A percentile compares a stretch with the other conserved stretches of the same genome.
Evolutionary conservation across 768 basidiomycete species (phyloP).

Genomic region (Chalciporus chontae): DNA sequence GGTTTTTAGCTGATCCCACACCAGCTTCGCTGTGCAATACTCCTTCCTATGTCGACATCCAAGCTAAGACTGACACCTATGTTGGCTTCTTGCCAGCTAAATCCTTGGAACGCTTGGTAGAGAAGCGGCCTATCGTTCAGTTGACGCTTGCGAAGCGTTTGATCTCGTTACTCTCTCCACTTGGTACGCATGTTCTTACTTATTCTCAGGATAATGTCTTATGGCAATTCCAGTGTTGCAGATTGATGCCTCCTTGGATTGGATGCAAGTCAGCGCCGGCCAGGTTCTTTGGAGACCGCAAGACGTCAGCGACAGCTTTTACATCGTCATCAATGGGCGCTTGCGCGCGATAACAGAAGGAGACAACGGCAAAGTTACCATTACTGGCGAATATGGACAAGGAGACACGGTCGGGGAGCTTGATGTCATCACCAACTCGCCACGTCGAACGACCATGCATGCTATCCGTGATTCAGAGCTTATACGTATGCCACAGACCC

Average conservation of each 20-base stretch:
- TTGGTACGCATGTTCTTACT: conserved; percentile 49
- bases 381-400: conserved; percentile 93
- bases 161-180: conserved; percentile 89
- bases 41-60: conserved; percentile 94
- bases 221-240: conserved; percentile 66
- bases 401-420: conserved; percentile 97
- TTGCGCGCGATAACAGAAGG: conserved; percentile 85
- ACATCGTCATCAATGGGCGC: conserved; percentile 97
- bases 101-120: conserved; percentile 85
- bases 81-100: conserved; percentile 91
- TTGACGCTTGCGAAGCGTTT: conserved; percentile 95
- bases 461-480: conserved; percentile 98
- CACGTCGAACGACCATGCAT: conserved; percentile 86
- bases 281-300: conserved; percentile 93
- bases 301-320: conserved; percentile 92
- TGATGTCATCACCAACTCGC: conserved; percentile 92
- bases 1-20: conserved; percentile 1
- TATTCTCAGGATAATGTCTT: background rate
- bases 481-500: conserved; percentile 92
- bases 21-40: conserved; percentile 86
- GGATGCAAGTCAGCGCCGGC: conserved; percentile 96
- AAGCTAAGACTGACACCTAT: conserved; percentile 96
- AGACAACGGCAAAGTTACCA: conserved; percentile 70
- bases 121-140: conserved; percentile 92
- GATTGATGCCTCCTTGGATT: conserved; percentile 94